Percentiles rank a stretch among this genome's conserved stretches.
Conservation (phyloP, 805 yeast genomes). For the Torulaspora gathmanii region DNA sequence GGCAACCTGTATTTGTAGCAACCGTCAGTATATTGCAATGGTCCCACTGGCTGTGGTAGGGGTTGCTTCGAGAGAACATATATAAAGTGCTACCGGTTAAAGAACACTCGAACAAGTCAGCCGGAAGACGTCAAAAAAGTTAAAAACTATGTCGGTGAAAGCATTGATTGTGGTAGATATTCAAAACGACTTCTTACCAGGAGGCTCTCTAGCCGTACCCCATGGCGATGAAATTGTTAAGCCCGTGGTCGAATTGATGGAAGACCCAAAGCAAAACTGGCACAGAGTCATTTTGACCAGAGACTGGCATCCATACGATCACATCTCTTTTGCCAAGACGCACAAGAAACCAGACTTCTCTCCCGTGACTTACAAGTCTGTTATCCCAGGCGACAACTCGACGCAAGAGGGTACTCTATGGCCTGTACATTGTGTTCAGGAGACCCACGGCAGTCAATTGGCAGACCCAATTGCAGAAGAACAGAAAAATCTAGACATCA, state of each 20-base stretch:
- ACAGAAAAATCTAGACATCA: constrained; percentile 34
- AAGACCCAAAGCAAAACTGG: constrained; percentile 47
- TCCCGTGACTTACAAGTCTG: constrained; percentile 46
- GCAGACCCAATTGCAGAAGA: constrained; percentile 32
- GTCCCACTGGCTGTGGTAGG: neutral
- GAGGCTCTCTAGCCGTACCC: constrained; percentile 70
- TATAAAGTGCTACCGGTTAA: neutral
- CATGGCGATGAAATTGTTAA: constrained; percentile 58
- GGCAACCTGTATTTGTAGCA: too few species aligned
- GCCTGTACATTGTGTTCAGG: constrained; percentile 90
- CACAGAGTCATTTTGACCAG: constrained; percentile 62
- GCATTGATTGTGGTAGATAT: constrained; percentile 77
- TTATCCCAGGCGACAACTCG: constrained; percentile 36
- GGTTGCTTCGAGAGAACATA: neutral
- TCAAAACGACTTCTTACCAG: constrained; percentile 80
- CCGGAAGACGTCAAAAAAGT: neutral
- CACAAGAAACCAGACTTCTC: constrained; percentile 54
- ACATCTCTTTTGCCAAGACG: constrained; percentile 74
- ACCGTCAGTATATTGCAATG: too few species aligned
- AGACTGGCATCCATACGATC: constrained; percentile 85
- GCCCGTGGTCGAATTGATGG: constrained; percentile 45
- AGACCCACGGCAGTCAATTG: constrained; percentile 60
- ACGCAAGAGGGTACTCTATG: constrained; percentile 51
- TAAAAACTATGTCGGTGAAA: constrained; percentile 13
- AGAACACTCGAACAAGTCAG: neutral